phyloP scores from a whole-genome alignment of 2,329 filamentous ascomycete species.

The Fusarium palustre region DNA sequence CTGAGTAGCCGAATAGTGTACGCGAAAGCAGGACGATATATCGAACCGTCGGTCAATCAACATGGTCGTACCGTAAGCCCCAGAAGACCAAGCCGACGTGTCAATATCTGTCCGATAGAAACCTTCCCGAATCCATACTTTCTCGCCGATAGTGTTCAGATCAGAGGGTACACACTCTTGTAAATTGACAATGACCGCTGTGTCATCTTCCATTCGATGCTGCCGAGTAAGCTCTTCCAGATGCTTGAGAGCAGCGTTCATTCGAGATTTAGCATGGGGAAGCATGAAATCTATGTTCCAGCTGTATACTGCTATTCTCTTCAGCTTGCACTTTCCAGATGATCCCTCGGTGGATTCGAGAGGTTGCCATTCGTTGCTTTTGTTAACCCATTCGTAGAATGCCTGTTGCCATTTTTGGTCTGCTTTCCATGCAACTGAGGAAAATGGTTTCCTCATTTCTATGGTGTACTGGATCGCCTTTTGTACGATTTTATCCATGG shows the following conservation, averaged over 20 bases:
- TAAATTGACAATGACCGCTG: conserved; percentile 59
- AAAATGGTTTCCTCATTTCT: background rate
- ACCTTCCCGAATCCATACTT: conserved; percentile 59
- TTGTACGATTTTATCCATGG: conserved; percentile 1
- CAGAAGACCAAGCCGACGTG: conserved; percentile 57
- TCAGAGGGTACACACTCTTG: conserved; percentile 64
- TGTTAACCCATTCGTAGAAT: background rate
- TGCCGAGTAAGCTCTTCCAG: conserved; percentile 31
- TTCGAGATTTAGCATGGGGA: conserved; percentile 48
- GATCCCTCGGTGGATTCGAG: background rate
- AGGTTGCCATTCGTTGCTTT: background rate
- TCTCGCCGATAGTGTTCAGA: conserved; percentile 56
- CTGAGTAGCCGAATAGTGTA: conserved; percentile 60
- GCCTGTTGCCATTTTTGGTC: conserved; percentile 5
- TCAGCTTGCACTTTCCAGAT: background rate
- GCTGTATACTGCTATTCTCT: conserved; percentile 48
- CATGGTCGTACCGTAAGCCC: conserved; percentile 64
- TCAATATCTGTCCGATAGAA: conserved; percentile 64
- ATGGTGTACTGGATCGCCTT: background rate
- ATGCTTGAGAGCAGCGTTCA: conserved; percentile 50
- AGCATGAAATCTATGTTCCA: conserved; percentile 56
- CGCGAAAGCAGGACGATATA: conserved; percentile 60
- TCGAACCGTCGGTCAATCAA: conserved; percentile 61
- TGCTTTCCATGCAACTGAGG: background rate
- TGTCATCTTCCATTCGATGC: conserved; percentile 10